Base-by-base conservation (phyloP, 176 grass and related monocot species). In the Raddia distichophylla region DNA sequence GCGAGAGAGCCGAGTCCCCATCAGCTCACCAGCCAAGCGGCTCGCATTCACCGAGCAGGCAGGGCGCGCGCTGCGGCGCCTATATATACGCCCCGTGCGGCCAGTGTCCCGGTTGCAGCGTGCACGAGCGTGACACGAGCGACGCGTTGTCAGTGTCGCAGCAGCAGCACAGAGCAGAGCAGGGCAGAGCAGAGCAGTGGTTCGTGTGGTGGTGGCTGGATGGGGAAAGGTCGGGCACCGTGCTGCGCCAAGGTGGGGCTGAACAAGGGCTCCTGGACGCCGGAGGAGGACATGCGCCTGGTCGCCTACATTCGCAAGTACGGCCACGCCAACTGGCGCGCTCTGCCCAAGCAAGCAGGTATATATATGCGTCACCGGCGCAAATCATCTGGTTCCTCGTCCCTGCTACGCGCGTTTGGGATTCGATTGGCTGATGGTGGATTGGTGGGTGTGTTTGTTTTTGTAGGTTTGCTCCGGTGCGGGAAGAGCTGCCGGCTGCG, bases 401-500 rank as follows among this genome's bases (percentile, higher is more conserved):
- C 11, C 60, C 33, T 14, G 20, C 13, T 50, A 7, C 19, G 35
- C 37, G 27, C 10, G 22, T 22, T 8, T 32, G 5, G 10, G 8
- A 62, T 63, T 48, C 5, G 0, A 70, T 48, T 2, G 0, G 44
- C 59, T 78, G 34, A 56, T 59, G 20, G 58, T 33, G 16, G 5
- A 50, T 54, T 27, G 49, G 51, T 52, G 6, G 2, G 37, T 67
- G 66, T 10, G 27, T 27, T 27, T 27, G 27, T 57, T 34, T 4
- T 17, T 2, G 62, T 19, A 97, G 94, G 94, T 73, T 19, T 97
- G 89, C 91, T 94, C 67, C 84, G 94, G 75, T 97, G 94, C 55
- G 94, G 94, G 75, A 97, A 97, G 89, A 97, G 94, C 60, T 97
- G 94, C 81, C 81, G 94, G 55, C 84, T 97, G 40, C 90, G 94